Percentiles rank a stretch among this genome's conserved stretches.
These are phyloP conservation scores for Lagenidium giganteum DNA, from an alignment of 352 stramenopile genomes.

Conservation along the genomic window DNA sequence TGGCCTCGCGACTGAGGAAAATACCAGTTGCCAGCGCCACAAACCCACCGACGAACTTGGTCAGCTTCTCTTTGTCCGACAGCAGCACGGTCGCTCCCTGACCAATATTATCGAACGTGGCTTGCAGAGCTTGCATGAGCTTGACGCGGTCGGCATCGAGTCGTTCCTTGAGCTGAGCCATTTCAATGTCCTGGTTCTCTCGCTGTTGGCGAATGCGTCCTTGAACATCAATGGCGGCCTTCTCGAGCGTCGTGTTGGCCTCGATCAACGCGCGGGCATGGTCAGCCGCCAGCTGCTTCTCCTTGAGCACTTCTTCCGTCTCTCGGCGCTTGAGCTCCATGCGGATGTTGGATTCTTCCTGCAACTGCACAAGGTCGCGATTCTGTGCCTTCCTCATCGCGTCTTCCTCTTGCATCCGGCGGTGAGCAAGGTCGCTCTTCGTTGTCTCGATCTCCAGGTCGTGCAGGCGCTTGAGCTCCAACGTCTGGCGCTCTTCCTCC, in stretches of 20 bases:
- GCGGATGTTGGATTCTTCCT: slow-evolving; percentile 53
- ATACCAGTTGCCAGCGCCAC: slow-evolving; percentile 50
- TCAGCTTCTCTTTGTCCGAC: slow-evolving; percentile 53
- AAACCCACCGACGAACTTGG: slow-evolving; percentile 50
- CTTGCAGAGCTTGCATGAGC: slow-evolving; percentile 56
- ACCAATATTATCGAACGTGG: slow-evolving; percentile 67
- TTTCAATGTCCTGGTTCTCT: slow-evolving; percentile 68
- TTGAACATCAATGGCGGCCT: slow-evolving; percentile 57
- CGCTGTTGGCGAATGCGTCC: slow-evolving; percentile 65
- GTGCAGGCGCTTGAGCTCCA: slow-evolving; percentile 34
- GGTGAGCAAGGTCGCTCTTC: slow-evolving; percentile 40
- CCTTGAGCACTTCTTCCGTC: slow-evolving; percentile 56
- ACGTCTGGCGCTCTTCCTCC: slow-evolving; percentile 49
- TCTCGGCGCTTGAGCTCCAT: slow-evolving; percentile 50
- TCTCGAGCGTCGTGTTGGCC: slow-evolving; percentile 55
- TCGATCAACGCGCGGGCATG: slow-evolving; percentile 42
- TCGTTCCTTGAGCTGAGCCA: slow-evolving; percentile 47
- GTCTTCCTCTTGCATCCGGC: slow-evolving; percentile 43
- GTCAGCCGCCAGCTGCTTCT: slow-evolving; percentile 44
- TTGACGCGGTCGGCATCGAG: slow-evolving; percentile 63
- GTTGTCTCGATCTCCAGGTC: slow-evolving; percentile 44
- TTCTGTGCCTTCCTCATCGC: slow-evolving; percentile 38
- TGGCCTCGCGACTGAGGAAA: slow-evolving; percentile 54
- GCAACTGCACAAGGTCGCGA: slow-evolving; percentile 47
- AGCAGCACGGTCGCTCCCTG: slow-evolving; percentile 45